Conservation (phyloP, 2,329 filamentous ascomycete species). For the Colletotrichum sp. region DNA sequence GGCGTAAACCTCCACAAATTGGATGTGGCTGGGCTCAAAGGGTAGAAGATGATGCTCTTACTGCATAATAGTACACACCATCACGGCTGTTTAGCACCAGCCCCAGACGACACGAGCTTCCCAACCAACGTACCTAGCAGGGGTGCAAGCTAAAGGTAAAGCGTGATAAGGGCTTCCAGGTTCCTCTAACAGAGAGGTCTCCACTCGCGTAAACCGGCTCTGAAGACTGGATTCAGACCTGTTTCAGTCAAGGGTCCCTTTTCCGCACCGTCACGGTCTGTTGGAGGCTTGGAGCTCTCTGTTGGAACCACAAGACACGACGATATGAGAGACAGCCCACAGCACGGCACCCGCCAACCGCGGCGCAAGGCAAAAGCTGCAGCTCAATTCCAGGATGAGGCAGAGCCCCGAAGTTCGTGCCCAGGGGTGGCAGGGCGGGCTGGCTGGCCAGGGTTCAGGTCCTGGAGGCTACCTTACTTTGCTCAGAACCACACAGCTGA, state of each 20-base stretch:
- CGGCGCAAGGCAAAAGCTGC: background rate
- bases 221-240: slow-evolving; percentile 5
- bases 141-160: background rate
- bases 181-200: background rate
- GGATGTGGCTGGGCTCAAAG: too few species aligned
- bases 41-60: background rate
- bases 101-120: background rate
- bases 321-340: background rate
- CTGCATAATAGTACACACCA: background rate
- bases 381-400: slow-evolving; percentile 7
- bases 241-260: slow-evolving; percentile 7
- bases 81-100: background rate
- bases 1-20: too few species aligned
- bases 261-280: background rate
- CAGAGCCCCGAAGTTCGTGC: background rate
- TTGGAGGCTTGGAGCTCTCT: background rate
- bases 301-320: background rate
- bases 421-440: background rate
- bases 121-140: background rate
- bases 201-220: slow-evolving; percentile 5
- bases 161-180: background rate
- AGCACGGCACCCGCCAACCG: background rate
- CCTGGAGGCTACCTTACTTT: background rate
- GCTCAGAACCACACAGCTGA: background rate
- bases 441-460: background rate